Percentiles rank a stretch among this genome's conserved stretches.
phyloP scores from a whole-genome alignment of 2,329 filamentous ascomycete species.

The Hypoxylon sp. region DNA sequence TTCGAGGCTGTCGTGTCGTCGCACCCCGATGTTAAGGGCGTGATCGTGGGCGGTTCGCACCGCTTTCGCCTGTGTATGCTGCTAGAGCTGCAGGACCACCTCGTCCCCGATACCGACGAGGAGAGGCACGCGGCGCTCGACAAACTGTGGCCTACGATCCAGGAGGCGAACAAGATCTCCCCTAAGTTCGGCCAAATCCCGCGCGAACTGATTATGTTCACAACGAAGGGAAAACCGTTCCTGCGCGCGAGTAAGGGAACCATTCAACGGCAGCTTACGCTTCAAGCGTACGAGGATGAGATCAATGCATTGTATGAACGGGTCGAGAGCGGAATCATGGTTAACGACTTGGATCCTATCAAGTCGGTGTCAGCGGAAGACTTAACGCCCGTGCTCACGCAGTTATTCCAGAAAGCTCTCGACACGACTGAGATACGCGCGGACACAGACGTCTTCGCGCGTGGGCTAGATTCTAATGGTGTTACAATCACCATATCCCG shows the following conservation, averaged over 20 bases:
- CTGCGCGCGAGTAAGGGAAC: constrained; percentile 49
- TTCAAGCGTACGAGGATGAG: constrained; percentile 48
- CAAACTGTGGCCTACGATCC: constrained; percentile 47
- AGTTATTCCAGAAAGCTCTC: constrained; percentile 46
- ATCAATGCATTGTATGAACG: constrained; percentile 49
- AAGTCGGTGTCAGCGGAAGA: constrained; percentile 32
- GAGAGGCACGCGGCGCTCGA: constrained; percentile 38
- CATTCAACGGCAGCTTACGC: constrained; percentile 47
- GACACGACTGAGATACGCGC: constrained; percentile 34
- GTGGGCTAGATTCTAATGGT: constrained; percentile 48
- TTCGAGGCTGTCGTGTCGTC: constrained; percentile 59
- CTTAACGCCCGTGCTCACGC: constrained; percentile 43
- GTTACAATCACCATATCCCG: constrained; percentile 46
- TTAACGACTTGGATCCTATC: constrained; percentile 39
- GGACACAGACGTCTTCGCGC: constrained; percentile 47
- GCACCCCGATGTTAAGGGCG: constrained; percentile 46
- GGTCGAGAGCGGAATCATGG: constrained; percentile 44
- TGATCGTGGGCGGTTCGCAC: constrained; percentile 49
- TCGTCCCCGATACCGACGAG: constrained; percentile 26
- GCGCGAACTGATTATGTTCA: constrained; percentile 47
- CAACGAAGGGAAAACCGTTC: constrained; percentile 45
- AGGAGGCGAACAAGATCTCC: constrained; percentile 44
- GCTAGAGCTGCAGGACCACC: constrained; percentile 44
- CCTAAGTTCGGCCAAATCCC: constrained; percentile 50
- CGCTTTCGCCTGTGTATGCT: constrained; percentile 50